A percentile compares a stretch with the other conserved stretches of the same genome.
These are phyloP conservation scores for Rhipidocladum racemiflorum DNA, from an alignment of 176 grass and related monocot genomes.

Conservation along the genomic window DNA sequence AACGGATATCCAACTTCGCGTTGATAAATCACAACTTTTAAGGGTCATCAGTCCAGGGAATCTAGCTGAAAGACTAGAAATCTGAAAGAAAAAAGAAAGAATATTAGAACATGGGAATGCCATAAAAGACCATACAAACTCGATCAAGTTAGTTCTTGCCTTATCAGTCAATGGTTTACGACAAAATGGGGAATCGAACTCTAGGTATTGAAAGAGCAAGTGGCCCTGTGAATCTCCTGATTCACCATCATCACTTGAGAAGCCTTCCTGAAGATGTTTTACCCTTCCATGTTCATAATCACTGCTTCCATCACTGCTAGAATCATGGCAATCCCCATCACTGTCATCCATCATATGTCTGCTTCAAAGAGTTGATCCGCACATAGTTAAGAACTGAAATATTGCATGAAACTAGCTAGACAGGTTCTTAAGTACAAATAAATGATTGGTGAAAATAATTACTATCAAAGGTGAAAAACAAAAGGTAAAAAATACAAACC, in stretches of 20 bases:
- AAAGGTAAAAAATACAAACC: background rate
- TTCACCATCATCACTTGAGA: constrained; percentile 51
- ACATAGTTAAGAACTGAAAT: constrained; percentile 7
- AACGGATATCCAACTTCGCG: constrained; percentile 51
- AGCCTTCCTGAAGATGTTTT: constrained; percentile 36
- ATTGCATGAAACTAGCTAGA: background rate
- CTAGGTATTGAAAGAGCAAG: constrained; percentile 55
- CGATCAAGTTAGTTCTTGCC: constrained; percentile 8
- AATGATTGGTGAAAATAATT: background rate
- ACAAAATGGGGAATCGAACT: constrained; percentile 45
- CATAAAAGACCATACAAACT: background rate
- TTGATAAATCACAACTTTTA: constrained; percentile 50
- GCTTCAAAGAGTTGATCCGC: background rate
- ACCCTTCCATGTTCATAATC: constrained; percentile 39
- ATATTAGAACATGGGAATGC: constrained; percentile 1
- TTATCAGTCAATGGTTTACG: constrained; percentile 60
- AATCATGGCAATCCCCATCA: constrained; percentile 43
- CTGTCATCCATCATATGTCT: constrained; percentile 41
- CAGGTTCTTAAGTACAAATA: background rate
- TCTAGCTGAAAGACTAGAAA: constrained; percentile 36
- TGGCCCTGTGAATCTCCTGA: constrained; percentile 23
- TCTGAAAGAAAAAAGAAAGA: constrained; percentile 30
- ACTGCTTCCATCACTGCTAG: constrained; percentile 47
- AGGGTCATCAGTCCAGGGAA: constrained; percentile 42
- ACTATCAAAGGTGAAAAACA: background rate